Base-by-base conservation (phyloP, 495 filamentous ascomycete species). In the Penicillium desertorum region DNA sequence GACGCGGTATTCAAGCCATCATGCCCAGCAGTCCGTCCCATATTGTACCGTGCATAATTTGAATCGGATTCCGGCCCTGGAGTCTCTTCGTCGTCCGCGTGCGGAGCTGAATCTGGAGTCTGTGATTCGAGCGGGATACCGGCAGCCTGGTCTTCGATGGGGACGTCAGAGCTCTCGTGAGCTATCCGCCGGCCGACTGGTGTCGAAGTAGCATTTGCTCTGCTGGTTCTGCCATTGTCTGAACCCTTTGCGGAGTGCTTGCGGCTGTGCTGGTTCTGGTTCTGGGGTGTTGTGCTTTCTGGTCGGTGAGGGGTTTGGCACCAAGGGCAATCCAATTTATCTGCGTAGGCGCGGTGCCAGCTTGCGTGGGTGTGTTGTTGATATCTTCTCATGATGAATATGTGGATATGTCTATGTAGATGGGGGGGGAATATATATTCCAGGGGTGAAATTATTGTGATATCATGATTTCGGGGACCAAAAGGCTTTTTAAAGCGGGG, bases 321-420 rank as follows among this genome's bases (percentile, higher is more conserved):
- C 53, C 53, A 55, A 12, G 53, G 53, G 32, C 53, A 55, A 1
- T 55, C 30, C 44, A 34, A 23, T 27, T 47, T 55, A 14, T 16
- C 53, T 27, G 30, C 34, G 44, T 55, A 30, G 53, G 53, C 53
- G 30, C 42, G 42, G n/a, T 55, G 53, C 53, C 53, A 55, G 30
- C 53, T 55, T 29, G 53, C 53, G 16, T 55, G 53, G 0, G 53
- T 55, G 14, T 55, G 53, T 39, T 55, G 53, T 12, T 55, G 53
- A 12, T 47, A 55, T 47, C 53, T 45, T 23, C n/a, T 55, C 53
- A 55, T 55, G 39, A 1, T 27, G 43, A 11, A 25, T 30, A 9
- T 41, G 50, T 25, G 8, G 30, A 17, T 32, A 34, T 37, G 30
- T 1, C 29, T 34, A 34, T 54, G 22, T 37, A 34, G 19, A 22